Percentiles rank a stretch among this genome's conserved stretches.
Conservation (phyloP, 2,329 filamentous ascomycete genomes). For the Xylaria sp. region DNA sequence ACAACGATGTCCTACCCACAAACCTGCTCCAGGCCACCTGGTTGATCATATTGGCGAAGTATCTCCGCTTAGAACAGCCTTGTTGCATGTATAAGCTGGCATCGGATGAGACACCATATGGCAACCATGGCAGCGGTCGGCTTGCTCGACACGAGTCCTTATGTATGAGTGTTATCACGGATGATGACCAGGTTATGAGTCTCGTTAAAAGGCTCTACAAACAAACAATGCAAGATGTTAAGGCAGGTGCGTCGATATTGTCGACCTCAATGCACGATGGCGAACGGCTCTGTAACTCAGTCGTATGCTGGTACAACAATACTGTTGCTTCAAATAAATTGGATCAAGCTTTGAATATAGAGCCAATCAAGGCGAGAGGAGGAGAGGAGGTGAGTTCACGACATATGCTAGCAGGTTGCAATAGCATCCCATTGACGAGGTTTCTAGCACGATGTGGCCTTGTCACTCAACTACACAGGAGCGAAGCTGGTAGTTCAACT, state of each 20-base stretch:
- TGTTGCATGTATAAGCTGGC: constrained; percentile 17
- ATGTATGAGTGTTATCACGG: neutral
- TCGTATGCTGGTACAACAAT: neutral
- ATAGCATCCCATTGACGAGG: neutral
- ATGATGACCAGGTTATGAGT: neutral
- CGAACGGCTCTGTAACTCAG: constrained; percentile 3
- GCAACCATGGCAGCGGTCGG: neutral
- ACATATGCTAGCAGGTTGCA: neutral
- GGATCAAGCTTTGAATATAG: neutral
- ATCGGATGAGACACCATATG: neutral
- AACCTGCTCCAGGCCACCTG: constrained; percentile 20
- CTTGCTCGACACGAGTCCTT: neutral
- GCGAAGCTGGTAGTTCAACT: constrained; percentile 1
- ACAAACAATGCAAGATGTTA: neutral
- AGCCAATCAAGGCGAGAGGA: neutral
- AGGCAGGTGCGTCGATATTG: neutral
- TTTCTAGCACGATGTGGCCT: constrained; percentile 7
- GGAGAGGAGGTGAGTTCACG: neutral
- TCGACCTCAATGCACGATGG: neutral
- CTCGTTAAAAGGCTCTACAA: constrained; percentile 7
- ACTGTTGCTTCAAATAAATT: neutral
- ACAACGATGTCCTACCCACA: neutral
- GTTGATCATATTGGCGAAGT: constrained; percentile 19
- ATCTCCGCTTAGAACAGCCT: constrained; percentile 25
- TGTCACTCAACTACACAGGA: constrained; percentile 9